Evolutionary conservation across 2,329 filamentous ascomycete species (phyloP).

Genomic region (Daldinia eschscholtzii): DNA sequence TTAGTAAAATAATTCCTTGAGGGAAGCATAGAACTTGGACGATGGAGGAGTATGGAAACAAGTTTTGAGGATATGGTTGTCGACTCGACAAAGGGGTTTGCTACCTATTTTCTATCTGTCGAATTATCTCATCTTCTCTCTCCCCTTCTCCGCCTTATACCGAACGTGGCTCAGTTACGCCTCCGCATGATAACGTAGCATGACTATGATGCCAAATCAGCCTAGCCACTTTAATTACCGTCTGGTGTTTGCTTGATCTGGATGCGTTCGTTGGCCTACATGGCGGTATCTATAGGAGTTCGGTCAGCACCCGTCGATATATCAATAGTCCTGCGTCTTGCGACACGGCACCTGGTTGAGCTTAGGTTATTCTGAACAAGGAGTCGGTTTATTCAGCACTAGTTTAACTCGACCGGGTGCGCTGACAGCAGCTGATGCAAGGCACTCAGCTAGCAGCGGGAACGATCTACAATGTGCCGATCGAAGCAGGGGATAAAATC

Average conservation of each 20-base stretch:
- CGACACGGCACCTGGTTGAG: neutral
- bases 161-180: neutral
- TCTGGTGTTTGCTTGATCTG: neutral
- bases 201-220: neutral
- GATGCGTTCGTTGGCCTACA: neutral
- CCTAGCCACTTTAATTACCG: slow-evolving; percentile 7
- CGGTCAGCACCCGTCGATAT: neutral
- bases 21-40: neutral
- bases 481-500: slow-evolving; percentile 18
- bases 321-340: neutral
- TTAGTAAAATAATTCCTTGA: neutral
- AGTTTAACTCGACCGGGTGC: neutral
- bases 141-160: neutral
- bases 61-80: neutral
- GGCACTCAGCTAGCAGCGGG: slow-evolving; percentile 15
- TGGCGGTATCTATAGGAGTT: neutral
- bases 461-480: slow-evolving; percentile 30
- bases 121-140: neutral
- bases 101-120: neutral
- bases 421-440: slow-evolving; percentile 21
- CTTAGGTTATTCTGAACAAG: neutral
- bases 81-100: neutral
- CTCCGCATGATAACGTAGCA: neutral
- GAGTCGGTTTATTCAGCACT: neutral
- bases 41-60: neutral